These are phyloP conservation scores for Aspergillus indologenus DNA, from an alignment of 495 filamentous ascomycete species.

Conservation along the genomic window DNA sequence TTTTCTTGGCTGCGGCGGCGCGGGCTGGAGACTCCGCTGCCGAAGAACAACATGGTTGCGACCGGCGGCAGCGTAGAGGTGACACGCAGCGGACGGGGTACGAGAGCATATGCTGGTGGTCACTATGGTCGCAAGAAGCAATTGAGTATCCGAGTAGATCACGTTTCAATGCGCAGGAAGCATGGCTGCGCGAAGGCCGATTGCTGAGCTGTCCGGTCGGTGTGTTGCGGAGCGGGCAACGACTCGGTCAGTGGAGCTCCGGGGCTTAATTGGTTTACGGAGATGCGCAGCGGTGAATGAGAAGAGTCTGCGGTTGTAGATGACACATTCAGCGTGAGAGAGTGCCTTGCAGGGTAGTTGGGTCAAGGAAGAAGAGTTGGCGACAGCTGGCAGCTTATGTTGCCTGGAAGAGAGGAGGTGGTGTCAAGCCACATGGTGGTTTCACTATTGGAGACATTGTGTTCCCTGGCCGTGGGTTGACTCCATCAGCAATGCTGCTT, in stretches of 20 bases:
- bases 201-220: not conserved
- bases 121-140: not conserved
- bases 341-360: not conserved
- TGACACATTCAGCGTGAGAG: too few species aligned
- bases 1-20: conserved; percentile 44
- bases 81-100: not conserved
- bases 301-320: too few species aligned
- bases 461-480: not conserved
- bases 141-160: not conserved
- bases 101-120: not conserved
- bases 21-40: conserved; percentile 36
- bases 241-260: not conserved
- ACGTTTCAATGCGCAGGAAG: not conserved
- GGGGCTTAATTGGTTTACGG: too few species aligned
- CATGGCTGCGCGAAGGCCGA: conserved; percentile 5
- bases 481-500: conserved; percentile 4
- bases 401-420: not conserved
- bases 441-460: conserved; percentile 3
- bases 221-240: not conserved
- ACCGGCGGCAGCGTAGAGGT: conserved; percentile 10
- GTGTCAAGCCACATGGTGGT: not conserved
- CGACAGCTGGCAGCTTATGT: conserved; percentile 14
- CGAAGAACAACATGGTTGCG: conserved; percentile 36
- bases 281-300: not conserved
- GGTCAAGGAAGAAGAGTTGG: not conserved